Evolutionary conservation across 306 rosid species (phyloP).

Genomic region (Castanea mollissima): DNA sequence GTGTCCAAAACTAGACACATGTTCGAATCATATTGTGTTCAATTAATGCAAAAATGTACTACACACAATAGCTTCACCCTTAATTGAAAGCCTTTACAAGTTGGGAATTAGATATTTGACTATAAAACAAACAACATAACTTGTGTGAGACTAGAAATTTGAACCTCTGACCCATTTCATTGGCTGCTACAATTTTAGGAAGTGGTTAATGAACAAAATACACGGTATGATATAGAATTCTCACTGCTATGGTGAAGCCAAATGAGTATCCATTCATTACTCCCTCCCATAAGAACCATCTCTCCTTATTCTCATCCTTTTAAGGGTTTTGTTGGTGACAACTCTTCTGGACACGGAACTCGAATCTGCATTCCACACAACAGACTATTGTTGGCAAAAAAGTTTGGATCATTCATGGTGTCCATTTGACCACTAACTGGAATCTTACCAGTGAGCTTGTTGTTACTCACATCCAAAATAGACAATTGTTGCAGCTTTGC

Average conservation of each 20-base stretch:
- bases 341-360: not conserved
- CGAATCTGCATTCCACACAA: constrained; percentile 26
- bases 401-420: constrained; percentile 17
- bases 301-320: not conserved
- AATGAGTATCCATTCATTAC: constrained; percentile 21
- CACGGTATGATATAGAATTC: not conserved
- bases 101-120: too few species aligned
- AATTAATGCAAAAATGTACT: too few species aligned
- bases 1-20: too few species aligned
- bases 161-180: not conserved
- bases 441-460: constrained; percentile 20
- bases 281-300: constrained; percentile 20
- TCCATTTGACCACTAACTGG: constrained; percentile 20
- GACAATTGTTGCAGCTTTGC: not conserved
- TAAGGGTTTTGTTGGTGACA: not conserved
- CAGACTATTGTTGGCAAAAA: constrained; percentile 24
- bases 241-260: constrained; percentile 12
- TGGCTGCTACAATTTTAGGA: not conserved
- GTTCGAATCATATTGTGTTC: too few species aligned
- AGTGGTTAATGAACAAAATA: not conserved
- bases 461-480: constrained; percentile 22
- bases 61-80: too few species aligned
- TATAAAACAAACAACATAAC: not conserved
- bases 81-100: too few species aligned
- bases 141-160: not conserved